phyloP scores from a whole-genome alignment of 371 early-diverging fungal genomes.

The Mortierella polycephala region DNA sequence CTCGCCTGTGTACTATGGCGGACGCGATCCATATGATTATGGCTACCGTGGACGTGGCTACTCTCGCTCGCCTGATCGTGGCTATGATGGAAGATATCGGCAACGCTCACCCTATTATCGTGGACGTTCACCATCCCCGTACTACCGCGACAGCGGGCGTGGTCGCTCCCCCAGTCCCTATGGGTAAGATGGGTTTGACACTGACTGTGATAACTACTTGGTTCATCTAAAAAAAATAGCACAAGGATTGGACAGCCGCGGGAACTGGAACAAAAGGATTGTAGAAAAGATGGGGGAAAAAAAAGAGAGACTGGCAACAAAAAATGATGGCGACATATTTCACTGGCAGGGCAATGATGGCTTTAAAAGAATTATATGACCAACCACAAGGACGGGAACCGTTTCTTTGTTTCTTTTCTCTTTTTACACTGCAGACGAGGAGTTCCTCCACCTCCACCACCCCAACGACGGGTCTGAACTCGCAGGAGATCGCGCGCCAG shows the following conservation, averaged over 20 bases:
- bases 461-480: slow-evolving; percentile 53
- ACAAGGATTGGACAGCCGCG: not conserved
- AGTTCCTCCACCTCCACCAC: slow-evolving; percentile 56
- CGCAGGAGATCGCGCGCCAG: slow-evolving; percentile 13
- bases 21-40: slow-evolving; percentile 50
- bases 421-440: slow-evolving; percentile 43
- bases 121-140: slow-evolving; percentile 59
- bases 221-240: not conserved
- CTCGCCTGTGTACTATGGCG: slow-evolving; percentile 49
- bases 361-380: slow-evolving; percentile 16
- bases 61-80: slow-evolving; percentile 58
- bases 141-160: slow-evolving; percentile 54
- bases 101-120: slow-evolving; percentile 53
- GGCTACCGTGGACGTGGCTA: slow-evolving; percentile 56
- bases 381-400: slow-evolving; percentile 54
- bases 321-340: not conserved
- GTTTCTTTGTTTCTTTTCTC: slow-evolving; percentile 25
- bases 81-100: slow-evolving; percentile 40
- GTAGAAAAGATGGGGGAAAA: too few species aligned
- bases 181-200: slow-evolving; percentile 45
- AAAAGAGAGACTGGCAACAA: not conserved
- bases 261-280: too few species aligned
- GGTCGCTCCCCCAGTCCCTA: slow-evolving; percentile 59
- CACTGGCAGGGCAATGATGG: too few species aligned
- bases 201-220: not conserved